A percentile compares a stretch with the other conserved stretches of the same genome.
Conservation (phyloP, 2,329 filamentous ascomycete genomes). For the Fusarium mundagurra region DNA sequence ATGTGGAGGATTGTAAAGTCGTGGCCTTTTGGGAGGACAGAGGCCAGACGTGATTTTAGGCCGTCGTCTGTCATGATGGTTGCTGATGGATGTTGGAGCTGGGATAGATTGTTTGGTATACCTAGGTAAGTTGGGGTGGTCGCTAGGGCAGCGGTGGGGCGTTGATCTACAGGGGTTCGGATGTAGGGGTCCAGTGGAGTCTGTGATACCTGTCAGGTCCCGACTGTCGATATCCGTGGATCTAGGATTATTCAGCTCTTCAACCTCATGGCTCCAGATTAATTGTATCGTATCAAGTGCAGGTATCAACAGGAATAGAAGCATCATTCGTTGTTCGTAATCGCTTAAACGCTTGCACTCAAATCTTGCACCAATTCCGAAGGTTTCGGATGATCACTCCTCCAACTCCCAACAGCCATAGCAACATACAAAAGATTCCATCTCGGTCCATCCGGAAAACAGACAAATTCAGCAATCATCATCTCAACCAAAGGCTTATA, state of each 20-base stretch:
- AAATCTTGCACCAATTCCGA: conserved; percentile 9
- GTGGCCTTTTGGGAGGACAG: conserved; percentile 62
- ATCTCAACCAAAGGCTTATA: conserved; percentile 32
- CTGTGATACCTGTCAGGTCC: neutral
- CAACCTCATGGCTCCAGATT: neutral
- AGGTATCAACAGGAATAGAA: neutral
- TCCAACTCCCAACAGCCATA: conserved; percentile 34
- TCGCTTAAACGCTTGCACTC: neutral
- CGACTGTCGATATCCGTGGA: neutral
- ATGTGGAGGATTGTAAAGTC: conserved; percentile 83
- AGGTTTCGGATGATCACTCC: conserved; percentile 11
- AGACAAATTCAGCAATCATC: conserved; percentile 37
- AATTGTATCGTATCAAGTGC: neutral
- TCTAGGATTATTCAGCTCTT: neutral
- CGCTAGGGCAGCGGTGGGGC: conserved; percentile 29
- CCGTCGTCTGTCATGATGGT: conserved; percentile 19
- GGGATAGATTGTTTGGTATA: neutral
- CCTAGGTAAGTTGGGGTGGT: conserved; percentile 24
- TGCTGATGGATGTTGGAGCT: conserved; percentile 2
- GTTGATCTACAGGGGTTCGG: conserved; percentile 9
- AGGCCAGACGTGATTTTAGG: conserved; percentile 50
- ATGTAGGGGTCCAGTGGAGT: neutral
- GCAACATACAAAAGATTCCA: conserved; percentile 39
- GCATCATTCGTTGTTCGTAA: neutral
- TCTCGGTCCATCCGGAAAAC: conserved; percentile 40